Conservation (phyloP, 495 filamentous ascomycete genomes). For the Xylaria telfairii region DNA sequence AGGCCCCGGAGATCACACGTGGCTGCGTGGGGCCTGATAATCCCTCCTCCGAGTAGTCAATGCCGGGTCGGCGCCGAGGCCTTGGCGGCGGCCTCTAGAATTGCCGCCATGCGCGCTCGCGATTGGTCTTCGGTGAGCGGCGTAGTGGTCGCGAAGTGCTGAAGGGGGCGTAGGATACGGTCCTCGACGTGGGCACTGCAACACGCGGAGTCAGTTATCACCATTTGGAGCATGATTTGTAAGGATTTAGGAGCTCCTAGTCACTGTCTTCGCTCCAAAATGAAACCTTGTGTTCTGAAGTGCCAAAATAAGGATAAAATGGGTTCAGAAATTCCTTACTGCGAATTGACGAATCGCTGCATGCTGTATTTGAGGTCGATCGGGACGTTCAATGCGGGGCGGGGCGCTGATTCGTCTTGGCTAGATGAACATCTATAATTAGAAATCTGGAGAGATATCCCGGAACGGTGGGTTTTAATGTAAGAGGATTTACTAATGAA, state of each 20-base stretch:
- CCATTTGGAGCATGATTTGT: too few species aligned
- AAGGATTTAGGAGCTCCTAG: too few species aligned
- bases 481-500: neutral
- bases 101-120: conserved; percentile 35
- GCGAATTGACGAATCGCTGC: conserved; percentile 37
- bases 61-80: conserved; percentile 10
- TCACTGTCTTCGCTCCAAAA: too few species aligned
- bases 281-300: too few species aligned
- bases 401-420: conserved; percentile 25
- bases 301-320: too few species aligned
- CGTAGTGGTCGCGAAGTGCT: conserved; percentile 25
- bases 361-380: conserved; percentile 36
- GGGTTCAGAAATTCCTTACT: too few species aligned
- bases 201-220: too few species aligned
- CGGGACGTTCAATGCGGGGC: conserved; percentile 34
- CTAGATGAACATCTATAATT: conserved; percentile 14
- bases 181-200: conserved; percentile 37
- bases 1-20: neutral
- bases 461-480: neutral
- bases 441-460: neutral
- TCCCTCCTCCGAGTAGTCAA: conserved; percentile 12
- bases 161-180: conserved; percentile 30
- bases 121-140: conserved; percentile 39
- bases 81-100: conserved; percentile 25
- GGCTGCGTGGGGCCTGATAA: neutral